These are phyloP conservation scores for Hypoxylon trugodes DNA, from an alignment of 495 filamentous ascomycete species.

Conservation along the genomic window DNA sequence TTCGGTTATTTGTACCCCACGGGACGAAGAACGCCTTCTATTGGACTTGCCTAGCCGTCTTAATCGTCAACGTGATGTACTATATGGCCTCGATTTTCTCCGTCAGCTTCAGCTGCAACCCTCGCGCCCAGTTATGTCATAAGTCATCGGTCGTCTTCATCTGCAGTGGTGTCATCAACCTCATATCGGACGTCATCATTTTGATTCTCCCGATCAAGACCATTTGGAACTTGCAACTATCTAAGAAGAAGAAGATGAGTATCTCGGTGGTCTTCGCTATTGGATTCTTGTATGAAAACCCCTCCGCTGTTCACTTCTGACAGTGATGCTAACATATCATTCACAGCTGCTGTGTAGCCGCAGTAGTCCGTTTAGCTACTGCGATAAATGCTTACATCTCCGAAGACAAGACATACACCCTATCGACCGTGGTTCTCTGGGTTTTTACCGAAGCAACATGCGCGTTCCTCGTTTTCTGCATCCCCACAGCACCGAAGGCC, in stretches of 20 bases:
- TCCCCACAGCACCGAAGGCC: slow-evolving; percentile 37
- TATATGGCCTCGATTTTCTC: slow-evolving; percentile 52
- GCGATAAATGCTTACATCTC: background rate
- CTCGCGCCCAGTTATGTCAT: slow-evolving; percentile 25
- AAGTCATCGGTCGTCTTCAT: background rate
- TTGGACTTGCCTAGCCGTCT: slow-evolving; percentile 44
- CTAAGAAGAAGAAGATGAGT: slow-evolving; percentile 56
- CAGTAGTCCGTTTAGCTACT: background rate
- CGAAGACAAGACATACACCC: background rate
- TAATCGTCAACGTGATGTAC: slow-evolving; percentile 51
- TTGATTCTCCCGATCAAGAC: slow-evolving; percentile 60
- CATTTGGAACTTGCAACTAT: slow-evolving; percentile 53
- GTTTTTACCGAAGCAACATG: slow-evolving; percentile 11
- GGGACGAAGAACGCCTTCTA: slow-evolving; percentile 26
- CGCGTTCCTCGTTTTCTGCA: slow-evolving; percentile 22
- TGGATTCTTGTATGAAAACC: slow-evolving; percentile 62
- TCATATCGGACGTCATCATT: slow-evolving; percentile 62
- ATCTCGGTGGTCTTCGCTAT: slow-evolving; percentile 62
- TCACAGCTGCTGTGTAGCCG: background rate
- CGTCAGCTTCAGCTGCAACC: slow-evolving; percentile 53
- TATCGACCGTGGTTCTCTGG: background rate
- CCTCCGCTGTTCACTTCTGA: no score
- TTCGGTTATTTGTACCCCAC: slow-evolving; percentile 39
- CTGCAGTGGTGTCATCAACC: slow-evolving; percentile 55
- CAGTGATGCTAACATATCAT: no score